Conservation (phyloP, 805 yeast genomes). For the Torulaspora maleeae region DNA sequence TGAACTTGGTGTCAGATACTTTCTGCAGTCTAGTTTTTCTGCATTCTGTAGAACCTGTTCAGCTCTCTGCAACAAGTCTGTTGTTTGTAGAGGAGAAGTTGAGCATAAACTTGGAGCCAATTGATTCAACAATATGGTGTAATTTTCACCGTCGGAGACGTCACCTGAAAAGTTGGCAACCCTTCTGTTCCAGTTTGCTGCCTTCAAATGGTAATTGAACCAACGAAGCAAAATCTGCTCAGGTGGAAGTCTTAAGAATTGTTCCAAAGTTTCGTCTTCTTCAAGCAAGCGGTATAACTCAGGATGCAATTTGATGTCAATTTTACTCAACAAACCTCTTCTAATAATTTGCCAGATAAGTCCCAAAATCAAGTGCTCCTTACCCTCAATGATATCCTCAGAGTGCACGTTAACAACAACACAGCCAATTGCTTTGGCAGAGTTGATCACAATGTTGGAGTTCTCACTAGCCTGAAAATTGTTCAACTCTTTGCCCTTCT, state of each 20-base stretch:
- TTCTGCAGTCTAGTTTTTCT: conserved; percentile 86
- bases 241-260: conserved; percentile 93
- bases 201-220: conserved; percentile 94
- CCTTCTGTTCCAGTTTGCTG: conserved; percentile 83
- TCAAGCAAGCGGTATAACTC: conserved; percentile 91
- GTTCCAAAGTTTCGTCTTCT: conserved; percentile 96
- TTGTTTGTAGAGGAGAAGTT: conserved; percentile 71
- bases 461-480: conserved; percentile 95
- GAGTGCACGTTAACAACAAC: conserved; percentile 96
- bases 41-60: conserved; percentile 83
- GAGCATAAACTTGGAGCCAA: conserved; percentile 81
- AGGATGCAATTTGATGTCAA: conserved; percentile 94
- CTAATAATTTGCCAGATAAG: conserved; percentile 96
- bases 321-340: conserved; percentile 89
- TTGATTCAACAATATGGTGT: conserved; percentile 84
- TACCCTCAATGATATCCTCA: conserved; percentile 91
- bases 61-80: conserved; percentile 74
- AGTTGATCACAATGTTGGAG: conserved; percentile 94
- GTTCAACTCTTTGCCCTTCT: conserved; percentile 73
- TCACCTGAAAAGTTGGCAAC: conserved; percentile 84
- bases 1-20: conserved; percentile 89
- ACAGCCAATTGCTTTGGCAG: conserved; percentile 98
- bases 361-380: conserved; percentile 86
- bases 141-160: conserved; percentile 91
- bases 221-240: conserved; percentile 95